phyloP scores from a whole-genome alignment of 495 filamentous ascomycete genomes.

The Tuber aestivum region DNA sequence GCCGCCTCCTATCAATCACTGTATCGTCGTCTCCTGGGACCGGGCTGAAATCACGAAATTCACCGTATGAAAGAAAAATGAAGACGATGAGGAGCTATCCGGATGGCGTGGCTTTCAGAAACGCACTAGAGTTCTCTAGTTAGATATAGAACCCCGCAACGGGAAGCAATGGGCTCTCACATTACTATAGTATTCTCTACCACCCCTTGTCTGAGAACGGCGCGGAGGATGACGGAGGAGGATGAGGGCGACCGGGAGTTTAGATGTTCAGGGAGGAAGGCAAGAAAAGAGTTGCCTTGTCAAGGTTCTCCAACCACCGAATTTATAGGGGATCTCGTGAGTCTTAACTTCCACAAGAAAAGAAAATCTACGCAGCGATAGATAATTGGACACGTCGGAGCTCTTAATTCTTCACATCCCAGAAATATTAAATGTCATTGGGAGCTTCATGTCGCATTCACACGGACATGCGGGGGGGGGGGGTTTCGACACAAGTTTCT shows the following conservation, averaged over 20 bases:
- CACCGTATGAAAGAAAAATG: conserved; percentile 1
- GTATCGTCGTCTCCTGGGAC: neutral
- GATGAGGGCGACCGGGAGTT: conserved; percentile 31
- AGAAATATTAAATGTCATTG: neutral
- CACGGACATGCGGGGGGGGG: neutral
- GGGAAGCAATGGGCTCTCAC: conserved; percentile 2
- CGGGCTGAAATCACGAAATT: neutral
- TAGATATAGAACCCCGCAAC: neutral
- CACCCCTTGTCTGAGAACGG: neutral
- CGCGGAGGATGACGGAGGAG: conserved; percentile 7
- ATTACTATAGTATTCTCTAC: neutral
- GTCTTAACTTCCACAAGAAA: neutral
- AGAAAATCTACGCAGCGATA: neutral
- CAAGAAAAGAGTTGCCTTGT: conserved; percentile 19
- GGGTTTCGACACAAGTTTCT: conserved; percentile 1
- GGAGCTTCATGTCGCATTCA: conserved; percentile 4
- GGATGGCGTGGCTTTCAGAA: neutral
- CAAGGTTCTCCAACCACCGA: conserved; percentile 39
- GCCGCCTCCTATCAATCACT: neutral
- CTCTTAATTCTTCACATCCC: neutral
- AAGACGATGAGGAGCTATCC: neutral
- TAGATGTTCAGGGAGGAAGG: conserved; percentile 4
- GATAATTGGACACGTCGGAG: neutral
- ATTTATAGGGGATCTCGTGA: conserved; percentile 29
- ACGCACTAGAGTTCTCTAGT: neutral